Base-by-base conservation (phyloP, 768 basidiomycete genomes). In the Grammothele lineata region DNA sequence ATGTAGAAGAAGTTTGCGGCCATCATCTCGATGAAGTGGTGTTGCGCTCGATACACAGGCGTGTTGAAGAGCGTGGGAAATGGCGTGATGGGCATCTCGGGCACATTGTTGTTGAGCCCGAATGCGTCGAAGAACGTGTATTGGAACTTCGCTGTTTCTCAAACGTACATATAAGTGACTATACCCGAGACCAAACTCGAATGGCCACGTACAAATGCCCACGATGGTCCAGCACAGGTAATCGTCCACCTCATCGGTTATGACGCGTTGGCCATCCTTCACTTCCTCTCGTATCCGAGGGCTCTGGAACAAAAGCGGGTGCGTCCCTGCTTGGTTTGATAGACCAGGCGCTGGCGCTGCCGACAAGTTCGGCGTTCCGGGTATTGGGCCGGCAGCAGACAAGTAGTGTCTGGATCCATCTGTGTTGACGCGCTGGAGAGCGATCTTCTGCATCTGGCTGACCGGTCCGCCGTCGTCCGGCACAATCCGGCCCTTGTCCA, bases 391-490 rank as follows among this genome's bases (percentile, higher is more conserved):
- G 4, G 91, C 89, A 22, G 92, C 92, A 37, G 87, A 89, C 42
- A 96, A 67, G 63, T 93, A 96, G 68, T 88, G 88, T 60, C 91
- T 74, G 32, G 87, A 78, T 32, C 89, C 91, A 67, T 85, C 89
- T 49, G 79, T 72, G 59, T 89, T 87, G 44, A 89, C 80, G 45
- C 89, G 76, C 60, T 92, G 87, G 35, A 97, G 71, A 2, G 92
- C 93, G 51, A 97, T 88, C 71, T 94, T 92, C 70, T 97, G 93
- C 83, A 97, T 91, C 65, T 95, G 92, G 59, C 90, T 92, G 53
- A 97, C 88, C 34, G 92, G 93, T 5, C 92, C 89, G 17, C 87
- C 88, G 60, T 92, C 87, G 56, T 92, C 89, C n/a, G 76, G 70
- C n/a, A 82, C 80, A 30, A 94, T 86, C 49, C 83, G 75, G 23